Percentiles rank a stretch among this genome's conserved stretches.
These are phyloP conservation scores for Domatiomyces catenatus DNA, from an alignment of 2,329 filamentous ascomycete genomes.

Conservation along the genomic window DNA sequence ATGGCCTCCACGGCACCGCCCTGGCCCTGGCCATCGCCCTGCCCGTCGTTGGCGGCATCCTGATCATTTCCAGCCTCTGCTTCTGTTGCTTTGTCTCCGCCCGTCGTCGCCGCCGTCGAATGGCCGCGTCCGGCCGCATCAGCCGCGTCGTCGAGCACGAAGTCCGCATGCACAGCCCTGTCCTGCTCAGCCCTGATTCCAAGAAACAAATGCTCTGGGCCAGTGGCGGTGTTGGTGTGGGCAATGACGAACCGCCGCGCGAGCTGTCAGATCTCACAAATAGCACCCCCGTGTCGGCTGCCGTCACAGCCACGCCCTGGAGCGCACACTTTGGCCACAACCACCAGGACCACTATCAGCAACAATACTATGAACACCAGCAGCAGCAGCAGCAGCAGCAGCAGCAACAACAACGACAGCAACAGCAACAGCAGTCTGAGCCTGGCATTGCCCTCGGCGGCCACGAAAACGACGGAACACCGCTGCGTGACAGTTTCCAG, in stretches of 20 bases:
- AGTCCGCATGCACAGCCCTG: slow-evolving; percentile 9
- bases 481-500: slow-evolving; percentile 13
- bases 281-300: too few relatives aligned
- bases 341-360: not conserved
- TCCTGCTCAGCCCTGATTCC: slow-evolving; percentile 10
- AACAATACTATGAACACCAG: not conserved
- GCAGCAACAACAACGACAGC: not conserved
- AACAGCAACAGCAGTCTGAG: slow-evolving; percentile 1
- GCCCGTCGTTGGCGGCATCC: slow-evolving; percentile 28
- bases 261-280: slow-evolving; percentile 8
- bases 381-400: not conserved
- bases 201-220: slow-evolving; percentile 2
- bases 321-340: slow-evolving; percentile 2
- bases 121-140: slow-evolving; percentile 16
- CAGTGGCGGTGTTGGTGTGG: too few relatives aligned
- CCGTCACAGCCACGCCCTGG: slow-evolving; percentile 2
- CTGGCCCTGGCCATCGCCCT: slow-evolving; percentile 29
- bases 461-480: slow-evolving; percentile 7
- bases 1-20: slow-evolving; percentile 16
- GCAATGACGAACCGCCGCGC: slow-evolving; percentile 6
- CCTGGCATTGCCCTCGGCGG: not conserved
- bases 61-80: slow-evolving; percentile 21
- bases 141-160: slow-evolving; percentile 13
- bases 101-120: slow-evolving; percentile 26
- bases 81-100: slow-evolving; percentile 30